These are phyloP conservation scores for Myrica gale DNA, from an alignment of 306 rosid genomes.

Conservation along the genomic window DNA sequence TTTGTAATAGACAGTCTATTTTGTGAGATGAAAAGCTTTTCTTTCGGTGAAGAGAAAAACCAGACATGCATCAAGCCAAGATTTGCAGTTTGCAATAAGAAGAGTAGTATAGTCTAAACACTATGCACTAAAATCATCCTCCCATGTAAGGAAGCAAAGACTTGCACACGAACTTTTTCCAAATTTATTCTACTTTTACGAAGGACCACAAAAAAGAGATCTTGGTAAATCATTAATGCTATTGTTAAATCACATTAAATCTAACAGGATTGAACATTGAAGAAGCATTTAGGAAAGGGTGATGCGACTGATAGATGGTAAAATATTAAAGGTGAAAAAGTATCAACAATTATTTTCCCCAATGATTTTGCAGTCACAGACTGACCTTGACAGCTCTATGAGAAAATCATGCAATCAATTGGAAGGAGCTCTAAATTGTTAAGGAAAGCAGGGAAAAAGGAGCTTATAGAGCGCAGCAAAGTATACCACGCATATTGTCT, in stretches of 20 bases:
- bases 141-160: background rate
- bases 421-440: background rate
- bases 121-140: background rate
- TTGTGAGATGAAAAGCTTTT: background rate
- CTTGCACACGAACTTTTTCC: background rate
- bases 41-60: background rate
- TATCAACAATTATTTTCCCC: background rate
- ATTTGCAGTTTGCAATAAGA: background rate
- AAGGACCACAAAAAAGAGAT: background rate
- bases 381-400: slow-evolving; percentile 1
- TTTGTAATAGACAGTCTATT: background rate
- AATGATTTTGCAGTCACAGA: slow-evolving; percentile 1
- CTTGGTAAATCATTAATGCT: background rate
- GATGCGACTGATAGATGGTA: background rate
- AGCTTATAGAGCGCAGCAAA: slow-evolving; percentile 21
- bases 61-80: background rate
- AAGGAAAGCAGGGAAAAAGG: background rate
- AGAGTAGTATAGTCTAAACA: background rate
- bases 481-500: slow-evolving; percentile 45
- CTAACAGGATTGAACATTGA: background rate
- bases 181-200: background rate
- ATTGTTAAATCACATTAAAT: background rate
- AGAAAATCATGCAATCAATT: slow-evolving; percentile 3
- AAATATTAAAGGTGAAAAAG: background rate
- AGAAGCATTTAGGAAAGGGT: background rate